Evolutionary conservation across 345 rosid genomes (phyloP).

Genomic region (Citrus inodora): DNA sequence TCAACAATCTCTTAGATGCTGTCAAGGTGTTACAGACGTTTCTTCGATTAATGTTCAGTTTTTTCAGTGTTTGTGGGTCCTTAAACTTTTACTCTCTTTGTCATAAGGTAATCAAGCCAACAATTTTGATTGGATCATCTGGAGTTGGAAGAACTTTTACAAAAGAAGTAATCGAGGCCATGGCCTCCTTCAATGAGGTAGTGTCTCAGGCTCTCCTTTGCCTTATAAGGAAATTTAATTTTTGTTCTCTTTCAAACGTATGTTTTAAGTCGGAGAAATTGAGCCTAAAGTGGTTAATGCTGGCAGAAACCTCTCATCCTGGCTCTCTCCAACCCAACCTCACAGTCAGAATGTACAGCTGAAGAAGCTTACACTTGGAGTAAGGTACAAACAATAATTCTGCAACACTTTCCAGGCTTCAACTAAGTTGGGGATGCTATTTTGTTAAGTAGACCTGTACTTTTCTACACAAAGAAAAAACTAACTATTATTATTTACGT

Average conservation of each 20-base stretch:
- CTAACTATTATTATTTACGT: not conserved
- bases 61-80: not conserved
- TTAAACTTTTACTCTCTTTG: not conserved
- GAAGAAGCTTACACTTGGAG: slow-evolving; percentile 97
- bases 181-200: slow-evolving; percentile 83
- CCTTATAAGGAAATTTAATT: not conserved
- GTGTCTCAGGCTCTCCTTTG: not conserved
- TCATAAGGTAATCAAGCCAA: slow-evolving; percentile 78
- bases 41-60: not conserved
- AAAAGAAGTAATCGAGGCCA: slow-evolving; percentile 81
- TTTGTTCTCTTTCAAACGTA: not conserved
- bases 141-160: slow-evolving; percentile 89
- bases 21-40: slow-evolving; percentile 54
- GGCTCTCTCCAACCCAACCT: slow-evolving; percentile 97
- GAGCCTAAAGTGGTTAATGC: not conserved
- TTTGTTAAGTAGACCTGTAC: not conserved
- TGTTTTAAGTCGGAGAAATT: not conserved
- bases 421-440: not conserved
- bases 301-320: slow-evolving; percentile 86
- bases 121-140: slow-evolving; percentile 82
- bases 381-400: slow-evolving; percentile 37
- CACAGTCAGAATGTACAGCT: slow-evolving; percentile 97
- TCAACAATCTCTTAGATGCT: slow-evolving; percentile 64
- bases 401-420: not conserved
- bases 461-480: not conserved